Base-by-base conservation (phyloP, 148 eudicot genomes). In the Heliamphora exappendiculata region DNA sequence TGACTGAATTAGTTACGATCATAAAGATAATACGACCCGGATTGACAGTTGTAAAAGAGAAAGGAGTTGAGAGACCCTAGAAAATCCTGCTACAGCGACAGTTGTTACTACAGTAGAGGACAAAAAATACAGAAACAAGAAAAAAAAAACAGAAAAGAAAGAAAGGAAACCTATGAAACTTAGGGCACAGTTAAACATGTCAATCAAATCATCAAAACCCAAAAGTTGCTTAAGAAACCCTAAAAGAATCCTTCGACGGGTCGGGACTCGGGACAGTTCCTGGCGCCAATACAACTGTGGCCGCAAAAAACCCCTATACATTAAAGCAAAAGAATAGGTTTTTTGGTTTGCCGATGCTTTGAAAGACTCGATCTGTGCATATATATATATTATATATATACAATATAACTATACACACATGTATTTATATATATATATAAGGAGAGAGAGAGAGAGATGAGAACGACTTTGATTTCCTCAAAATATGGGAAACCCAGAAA, bases 401-500 rank as follows among this genome's bases (percentile, higher is more conserved):
- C n/a, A n/a, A n/a, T n/a, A n/a, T n/a, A n/a, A n/a, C n/a, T n/a
- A n/a, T n/a, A n/a, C n/a, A n/a, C n/a, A n/a, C n/a, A n/a, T n/a
- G n/a, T n/a, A n/a, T n/a, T n/a, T n/a, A n/a, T n/a, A n/a, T n/a
- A n/a, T n/a, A n/a, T n/a, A n/a, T n/a, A n/a, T n/a, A n/a, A n/a
- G n/a, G n/a, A n/a, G n/a, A n/a, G n/a, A n/a, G n/a, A n/a, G n/a
- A n/a, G n/a, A n/a, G n/a, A n/a, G n/a, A n/a, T n/a, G 14, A 49
- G 59, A 34, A 47, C 33, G 73, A 44, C 74, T 53, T 74, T 34
- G 41, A 74, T 67, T 79, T 58, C 77, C 83, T 84, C 69, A 74
- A 84, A 84, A 84, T 84, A 41, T 82, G 67, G n/a, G 78, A 63
- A 72, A 57, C 44, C 65, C 75, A 70, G 70, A 75, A 75, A 75